Evolutionary conservation across 139 green algal genomes (phyloP), one percentile per base, ranked within the genome.

Genomic region (Chara braunii): DNA sequence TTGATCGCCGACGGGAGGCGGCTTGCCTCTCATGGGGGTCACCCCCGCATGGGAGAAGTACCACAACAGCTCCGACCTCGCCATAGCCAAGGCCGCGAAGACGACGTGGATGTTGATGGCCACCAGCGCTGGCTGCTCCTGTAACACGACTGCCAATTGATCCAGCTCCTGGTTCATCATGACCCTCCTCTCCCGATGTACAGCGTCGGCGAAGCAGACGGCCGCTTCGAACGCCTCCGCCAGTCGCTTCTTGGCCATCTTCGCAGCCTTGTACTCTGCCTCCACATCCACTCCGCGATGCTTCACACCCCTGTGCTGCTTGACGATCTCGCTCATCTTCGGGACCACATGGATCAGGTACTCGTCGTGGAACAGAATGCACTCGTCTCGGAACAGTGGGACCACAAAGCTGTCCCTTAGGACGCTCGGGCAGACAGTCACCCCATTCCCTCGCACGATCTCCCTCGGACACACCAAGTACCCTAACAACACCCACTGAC

Each of bases 51-150:
- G 63, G 33, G 53, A 33, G 12, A 68, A 66, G 2, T 70, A 57
- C 63, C 63, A 72, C 11, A 58, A 9, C 29, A 72, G 30, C 63
- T 72, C 63, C 11, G 63, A 33, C n/a, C 63, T 51, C 24, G 50
- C 23, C 55, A 70, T 33, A 2, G 28, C 30, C 23, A 72, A 34
- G 11, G 30, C 26, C 24, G 26, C 48, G 22, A 60, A 69, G 33
- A 72, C 63, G 23, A 57, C 33, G 52, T 72, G 18, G 45, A 69
- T 36, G 43, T 35, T 59, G 30, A 23, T 51, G 12, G 63, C 28
- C 35, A 72, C 34, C 35, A 72, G 35, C 1, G 26, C 24, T 22
- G 63, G 63, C 23, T 69, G 6, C 1, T 72, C 51, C 1, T 14
- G 32, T 18, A 72, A 33, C 35, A 6, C 11, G n/a, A 58, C 35